Base-by-base conservation (phyloP, 257 asterid genomes). In the Nemophila menziesii region DNA sequence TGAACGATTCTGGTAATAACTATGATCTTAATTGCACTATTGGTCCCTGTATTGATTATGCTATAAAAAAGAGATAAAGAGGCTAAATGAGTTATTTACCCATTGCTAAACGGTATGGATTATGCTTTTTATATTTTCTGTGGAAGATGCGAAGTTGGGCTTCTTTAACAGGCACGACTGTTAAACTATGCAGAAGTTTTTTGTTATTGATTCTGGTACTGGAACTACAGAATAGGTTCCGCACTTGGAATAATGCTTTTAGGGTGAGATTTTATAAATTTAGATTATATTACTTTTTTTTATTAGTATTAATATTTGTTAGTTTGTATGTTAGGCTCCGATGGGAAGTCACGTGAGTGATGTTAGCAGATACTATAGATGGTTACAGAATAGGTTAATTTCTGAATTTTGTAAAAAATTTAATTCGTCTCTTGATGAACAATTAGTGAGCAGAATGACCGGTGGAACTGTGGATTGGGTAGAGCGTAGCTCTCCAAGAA, bases 211-310 rank as follows among this genome's bases (percentile, higher is more conserved):
- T 70, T 74, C 97, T 33, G 95, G 97, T 43, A 80, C 93, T 11
- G 97, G 97, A 16, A 83, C 95, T 11, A 80, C 97, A 3, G 97
- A 95, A 56, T 76, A 65, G 95, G 95, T 74, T 42, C 80, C 56
- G 92, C 72, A 45, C 74, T 83, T 9, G 93, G 95, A 42, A 80
- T 71, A 44, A 42, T 60, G 48, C 69, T 56, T 69, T 60, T 83
- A 46, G 92, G 97, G 97, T 83, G 64, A 73, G 77, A 20, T 14
- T 46, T 36, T 37, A 15, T 33, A 12, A 0, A 8, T 13, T 17
- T 5, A 13, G 44, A 20, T 27, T 48, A 51, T 45, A 10, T 29
- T 14, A n/a, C 16, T 6, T 47, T 29, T 22, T 16, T 18, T 26
- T n/a, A n/a, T n/a, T n/a, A n/a, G n/a, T n/a, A n/a, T n/a, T n/a